These are phyloP conservation scores for Raddia guianensis DNA, from an alignment of 176 grass and related monocot genomes.

Conservation along the genomic window DNA sequence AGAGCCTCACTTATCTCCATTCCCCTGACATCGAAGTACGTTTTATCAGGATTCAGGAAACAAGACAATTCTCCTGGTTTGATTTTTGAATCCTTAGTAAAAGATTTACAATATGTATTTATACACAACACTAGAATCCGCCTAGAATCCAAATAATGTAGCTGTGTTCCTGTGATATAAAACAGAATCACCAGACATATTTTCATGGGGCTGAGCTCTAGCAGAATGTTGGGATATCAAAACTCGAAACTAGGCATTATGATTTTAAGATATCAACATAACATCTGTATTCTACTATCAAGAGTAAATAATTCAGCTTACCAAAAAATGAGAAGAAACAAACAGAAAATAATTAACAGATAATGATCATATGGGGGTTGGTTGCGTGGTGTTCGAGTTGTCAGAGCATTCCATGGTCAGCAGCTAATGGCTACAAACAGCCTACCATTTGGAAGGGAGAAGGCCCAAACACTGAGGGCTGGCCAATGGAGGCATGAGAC, in stretches of 20 bases:
- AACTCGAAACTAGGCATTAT: not conserved
- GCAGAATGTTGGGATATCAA: not conserved
- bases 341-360: not conserved
- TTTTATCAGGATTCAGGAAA: slow-evolving; percentile 11
- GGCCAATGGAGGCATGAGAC: not conserved
- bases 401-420: not conserved
- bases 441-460: not conserved
- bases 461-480: not conserved
- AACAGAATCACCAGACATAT: not conserved
- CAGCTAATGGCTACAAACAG: not conserved
- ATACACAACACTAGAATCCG: not conserved
- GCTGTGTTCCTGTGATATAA: too few species aligned
- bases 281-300: not conserved
- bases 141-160: not conserved
- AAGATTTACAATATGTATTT: not conserved
- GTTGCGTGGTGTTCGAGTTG: not conserved
- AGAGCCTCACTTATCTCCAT: slow-evolving; percentile 62
- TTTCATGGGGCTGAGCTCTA: not conserved
- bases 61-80: not conserved
- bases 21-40: slow-evolving; percentile 39
- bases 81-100: not conserved
- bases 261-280: not conserved
- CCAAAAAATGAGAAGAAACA: not conserved
- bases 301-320: not conserved
- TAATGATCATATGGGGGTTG: not conserved